Conservation (phyloP, 148 eudicot species). For the Cornus controversa region DNA sequence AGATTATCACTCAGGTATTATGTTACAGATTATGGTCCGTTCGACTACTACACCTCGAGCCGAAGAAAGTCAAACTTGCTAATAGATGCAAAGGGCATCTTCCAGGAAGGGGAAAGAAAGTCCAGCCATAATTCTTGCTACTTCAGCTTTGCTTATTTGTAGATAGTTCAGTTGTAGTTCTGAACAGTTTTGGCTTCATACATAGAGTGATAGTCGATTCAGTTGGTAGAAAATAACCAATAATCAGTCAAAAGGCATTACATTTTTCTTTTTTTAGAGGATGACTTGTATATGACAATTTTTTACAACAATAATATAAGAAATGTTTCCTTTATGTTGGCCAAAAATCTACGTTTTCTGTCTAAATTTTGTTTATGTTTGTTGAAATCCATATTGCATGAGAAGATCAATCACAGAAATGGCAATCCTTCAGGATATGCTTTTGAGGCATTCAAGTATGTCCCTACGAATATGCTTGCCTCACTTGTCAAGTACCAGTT, state of each 20-base stretch:
- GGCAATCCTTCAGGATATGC: too few relatives aligned
- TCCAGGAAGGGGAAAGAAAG: neutral
- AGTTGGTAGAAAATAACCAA: neutral
- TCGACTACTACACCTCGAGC: neutral
- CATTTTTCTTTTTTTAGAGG: neutral
- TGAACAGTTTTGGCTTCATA: neutral
- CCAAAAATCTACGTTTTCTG: neutral
- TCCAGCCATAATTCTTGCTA: neutral
- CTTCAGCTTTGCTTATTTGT: neutral
- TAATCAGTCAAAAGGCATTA: neutral
- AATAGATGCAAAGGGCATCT: neutral
- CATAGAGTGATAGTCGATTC: neutral
- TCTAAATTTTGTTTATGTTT: neutral
- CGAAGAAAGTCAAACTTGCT: neutral
- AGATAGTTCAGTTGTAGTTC: neutral
- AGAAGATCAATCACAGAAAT: too few relatives aligned
- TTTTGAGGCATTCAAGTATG: too few relatives aligned
- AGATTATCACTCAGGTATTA: neutral
- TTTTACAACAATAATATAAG: neutral
- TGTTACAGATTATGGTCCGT: conserved; percentile 12
- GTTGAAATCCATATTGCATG: neutral
- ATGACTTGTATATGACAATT: neutral
- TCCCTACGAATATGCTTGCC: too few relatives aligned
- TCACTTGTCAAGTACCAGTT: too few relatives aligned
- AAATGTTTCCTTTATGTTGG: neutral